phyloP scores from a whole-genome alignment of 2,329 filamentous ascomycete genomes.

The Ophiostoma pallidulum region DNA sequence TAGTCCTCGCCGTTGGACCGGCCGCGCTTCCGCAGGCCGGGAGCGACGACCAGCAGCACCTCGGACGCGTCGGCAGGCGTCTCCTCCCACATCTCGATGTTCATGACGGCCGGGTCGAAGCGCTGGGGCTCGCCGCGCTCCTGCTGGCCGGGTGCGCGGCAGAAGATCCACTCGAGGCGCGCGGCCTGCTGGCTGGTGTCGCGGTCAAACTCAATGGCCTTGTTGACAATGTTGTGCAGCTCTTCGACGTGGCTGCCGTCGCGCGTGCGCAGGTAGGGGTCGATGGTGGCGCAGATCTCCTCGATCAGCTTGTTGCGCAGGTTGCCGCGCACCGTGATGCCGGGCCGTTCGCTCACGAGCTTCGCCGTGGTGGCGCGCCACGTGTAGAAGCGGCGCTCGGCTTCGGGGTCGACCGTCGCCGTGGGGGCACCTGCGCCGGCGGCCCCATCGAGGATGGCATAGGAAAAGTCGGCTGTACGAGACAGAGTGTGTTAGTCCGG shows the following conservation, averaged over 20 bases:
- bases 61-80: not conserved
- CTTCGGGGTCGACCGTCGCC: constrained; percentile 2
- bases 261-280: constrained; percentile 2
- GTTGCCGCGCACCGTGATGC: not conserved
- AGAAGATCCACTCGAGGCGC: constrained; percentile 9
- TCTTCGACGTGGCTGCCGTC: constrained; percentile 5
- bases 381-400: constrained; percentile 11
- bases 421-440: not conserved
- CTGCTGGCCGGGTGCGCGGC: not conserved
- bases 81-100: constrained; percentile 2
- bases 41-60: constrained; percentile 5
- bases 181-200: constrained; percentile 10
- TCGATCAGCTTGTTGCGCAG: constrained; percentile 6
- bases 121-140: not conserved
- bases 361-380: constrained; percentile 11
- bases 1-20: constrained; percentile 12
- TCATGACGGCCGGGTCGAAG: constrained; percentile 5
- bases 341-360: constrained; percentile 2
- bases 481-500: not conserved
- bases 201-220: constrained; percentile 11
- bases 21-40: constrained; percentile 8
- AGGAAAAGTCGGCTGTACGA: not conserved
- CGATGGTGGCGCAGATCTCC: constrained; percentile 4
- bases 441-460: not conserved
- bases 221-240: constrained; percentile 7